Percentiles rank a stretch among this genome's conserved stretches.
Evolutionary conservation across 768 basidiomycete genomes (phyloP).

Genomic region (Kwoniella botswanensis): DNA sequence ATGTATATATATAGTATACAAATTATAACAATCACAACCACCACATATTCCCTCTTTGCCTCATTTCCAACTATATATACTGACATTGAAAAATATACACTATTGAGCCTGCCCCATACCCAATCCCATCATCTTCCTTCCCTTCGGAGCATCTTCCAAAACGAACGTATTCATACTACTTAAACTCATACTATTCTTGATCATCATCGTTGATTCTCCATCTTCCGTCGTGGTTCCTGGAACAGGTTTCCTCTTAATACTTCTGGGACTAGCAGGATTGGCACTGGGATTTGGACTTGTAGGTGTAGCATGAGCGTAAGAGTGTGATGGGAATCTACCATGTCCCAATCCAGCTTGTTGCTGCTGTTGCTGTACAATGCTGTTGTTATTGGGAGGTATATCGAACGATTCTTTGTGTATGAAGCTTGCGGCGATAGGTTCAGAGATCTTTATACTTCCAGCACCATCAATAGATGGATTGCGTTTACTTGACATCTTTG

Average conservation of each 20-base stretch:
- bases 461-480: slow-evolving; percentile 24
- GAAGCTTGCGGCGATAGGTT: slow-evolving; percentile 20
- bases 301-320: not conserved
- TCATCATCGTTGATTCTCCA: slow-evolving; percentile 9
- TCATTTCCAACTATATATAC: no score
- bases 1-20: no score
- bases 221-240: slow-evolving; percentile 25
- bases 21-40: no score
- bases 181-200: slow-evolving; percentile 35
- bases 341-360: slow-evolving; percentile 14
- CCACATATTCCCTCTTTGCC: no score
- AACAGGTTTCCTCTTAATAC: slow-evolving; percentile 46
- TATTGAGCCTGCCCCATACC: not conserved
- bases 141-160: slow-evolving; percentile 42
- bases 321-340: slow-evolving; percentile 8
- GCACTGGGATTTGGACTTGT: slow-evolving; percentile 7
- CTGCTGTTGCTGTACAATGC: slow-evolving; percentile 5
- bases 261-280: slow-evolving; percentile 27
- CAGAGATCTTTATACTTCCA: slow-evolving; percentile 17
- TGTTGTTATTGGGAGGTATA: not conserved
- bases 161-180: slow-evolving; percentile 48
- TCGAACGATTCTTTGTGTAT: slow-evolving; percentile 14
- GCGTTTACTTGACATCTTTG: slow-evolving; percentile 2
- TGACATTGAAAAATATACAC: no score
- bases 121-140: slow-evolving; percentile 8